Base-by-base conservation (phyloP, 176 grass and related monocot genomes). In the Oropetium thomaeum region DNA sequence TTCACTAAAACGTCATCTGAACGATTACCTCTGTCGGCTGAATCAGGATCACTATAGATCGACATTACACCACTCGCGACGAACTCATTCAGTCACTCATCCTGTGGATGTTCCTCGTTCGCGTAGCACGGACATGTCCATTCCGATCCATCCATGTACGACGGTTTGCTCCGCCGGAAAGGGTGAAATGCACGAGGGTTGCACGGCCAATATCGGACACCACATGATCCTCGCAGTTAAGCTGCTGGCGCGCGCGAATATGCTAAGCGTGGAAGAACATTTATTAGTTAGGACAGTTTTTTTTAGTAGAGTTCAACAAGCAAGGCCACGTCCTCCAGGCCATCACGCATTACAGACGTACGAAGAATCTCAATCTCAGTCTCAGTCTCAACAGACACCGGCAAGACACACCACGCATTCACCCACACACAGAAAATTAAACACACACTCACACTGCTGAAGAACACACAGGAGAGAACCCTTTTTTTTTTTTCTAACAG, bases 171-270 rank as follows among this genome's bases (percentile, higher is more conserved):
- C 34, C 10, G 43, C 30, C 4, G 20, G 43, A 31, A 7, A 7
- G 33, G 70, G 54, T 42, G 22, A 75, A 47, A 44, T 4, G 17
- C 58, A 76, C 73, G 41, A 47, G 73, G 73, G 58, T 9, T 51
- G 35, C 53, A n/a, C 53, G 71, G 71, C 16, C n/a, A 38, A 1
- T 19, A 30, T 42, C 27, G 7, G 57, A 76, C 73, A 75, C 22
- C 73, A 47, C 73, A 75, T 75, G 66, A 30, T 43, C 25, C n/a
- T n/a, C n/a, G n/a, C n/a, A n/a, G n/a, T 49, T 28, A 22, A 10
- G 28, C 5, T 0, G 35, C 23, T 5, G 27, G 25, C 27, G 5
- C 12, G 31, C 71, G 43, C 30, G 54, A 11, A 43, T 40, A n/a
- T n/a, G n/a, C n/a, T n/a, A n/a, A n/a, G 14, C 14, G 55, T 23